Percentiles rank a stretch among this genome's conserved stretches.
Conservation (phyloP, 768 basidiomycete species). For the Boletus sensibilis region DNA sequence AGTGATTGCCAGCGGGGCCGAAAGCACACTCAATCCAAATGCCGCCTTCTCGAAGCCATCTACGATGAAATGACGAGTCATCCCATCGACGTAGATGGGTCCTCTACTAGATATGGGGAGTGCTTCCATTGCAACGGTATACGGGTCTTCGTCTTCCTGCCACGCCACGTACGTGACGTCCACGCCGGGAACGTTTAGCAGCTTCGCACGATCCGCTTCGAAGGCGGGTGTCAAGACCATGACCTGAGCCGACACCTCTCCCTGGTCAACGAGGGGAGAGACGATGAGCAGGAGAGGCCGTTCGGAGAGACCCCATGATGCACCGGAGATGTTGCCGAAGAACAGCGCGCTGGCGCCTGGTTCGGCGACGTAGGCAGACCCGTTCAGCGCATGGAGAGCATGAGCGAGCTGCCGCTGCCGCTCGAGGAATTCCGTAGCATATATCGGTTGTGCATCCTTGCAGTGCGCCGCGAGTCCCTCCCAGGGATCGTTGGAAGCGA, state of each 20-base stretch:
- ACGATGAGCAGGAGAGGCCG: slow-evolving; percentile 73
- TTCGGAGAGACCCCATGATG: slow-evolving; percentile 72
- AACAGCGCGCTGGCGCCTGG: slow-evolving; percentile 71
- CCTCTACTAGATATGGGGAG: slow-evolving; percentile 27
- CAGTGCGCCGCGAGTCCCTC: slow-evolving; percentile 42
- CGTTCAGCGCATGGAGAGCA: slow-evolving; percentile 47
- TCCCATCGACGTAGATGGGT: slow-evolving; percentile 59
- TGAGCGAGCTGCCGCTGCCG: slow-evolving; percentile 58
- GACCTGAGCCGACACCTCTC: slow-evolving; percentile 42
- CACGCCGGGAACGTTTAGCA: slow-evolving; percentile 51
- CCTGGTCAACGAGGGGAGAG: slow-evolving; percentile 37
- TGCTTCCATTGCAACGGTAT: slow-evolving; percentile 43
- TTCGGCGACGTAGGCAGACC: slow-evolving; percentile 74
- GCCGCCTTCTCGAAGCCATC: slow-evolving; percentile 57
- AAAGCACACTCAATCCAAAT: slow-evolving; percentile 38
- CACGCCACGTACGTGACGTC: slow-evolving; percentile 51
- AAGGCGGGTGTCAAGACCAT: slow-evolving; percentile 74
- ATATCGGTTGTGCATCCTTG: slow-evolving; percentile 48
- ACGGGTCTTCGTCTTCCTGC: slow-evolving; percentile 71
- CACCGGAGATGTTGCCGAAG: slow-evolving; percentile 66
- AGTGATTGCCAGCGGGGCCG: slow-evolving; percentile 55
- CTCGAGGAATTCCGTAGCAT: slow-evolving; percentile 41
- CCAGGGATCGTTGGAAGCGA: slow-evolving; percentile 16
- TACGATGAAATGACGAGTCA: slow-evolving; percentile 59
- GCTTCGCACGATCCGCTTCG: slow-evolving; percentile 67